Evolutionary conservation across 2,329 filamentous ascomycete genomes (phyloP).

Genomic region (Davidsoniella australis): DNA sequence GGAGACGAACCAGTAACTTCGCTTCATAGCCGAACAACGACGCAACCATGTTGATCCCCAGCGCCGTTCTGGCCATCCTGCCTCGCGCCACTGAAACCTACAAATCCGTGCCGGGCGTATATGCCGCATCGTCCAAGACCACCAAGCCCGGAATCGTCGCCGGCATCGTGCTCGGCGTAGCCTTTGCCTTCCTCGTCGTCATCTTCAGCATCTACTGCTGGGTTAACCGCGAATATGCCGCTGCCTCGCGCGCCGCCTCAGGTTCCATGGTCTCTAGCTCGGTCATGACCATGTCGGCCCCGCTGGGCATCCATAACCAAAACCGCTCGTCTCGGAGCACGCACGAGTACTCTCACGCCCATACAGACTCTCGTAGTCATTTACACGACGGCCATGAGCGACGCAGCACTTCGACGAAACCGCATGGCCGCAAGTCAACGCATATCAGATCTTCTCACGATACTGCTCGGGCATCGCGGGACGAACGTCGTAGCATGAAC

Average conservation of each 20-base stretch:
- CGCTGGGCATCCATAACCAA: not conserved
- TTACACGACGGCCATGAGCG: not conserved
- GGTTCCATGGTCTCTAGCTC: not conserved
- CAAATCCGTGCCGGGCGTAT: slow-evolving; percentile 14
- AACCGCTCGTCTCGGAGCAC: not conserved
- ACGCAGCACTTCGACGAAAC: not conserved
- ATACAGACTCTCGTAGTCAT: slow-evolving; percentile 3
- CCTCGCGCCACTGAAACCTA: slow-evolving; percentile 12
- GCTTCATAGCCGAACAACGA: no score
- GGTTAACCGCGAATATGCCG: slow-evolving; percentile 9
- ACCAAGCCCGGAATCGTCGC: slow-evolving; percentile 9
- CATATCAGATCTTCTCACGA: slow-evolving; percentile 1
- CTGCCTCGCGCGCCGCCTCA: slow-evolving; percentile 1
- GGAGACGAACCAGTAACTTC: no score
- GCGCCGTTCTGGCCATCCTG: no score
- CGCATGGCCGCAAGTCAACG: not conserved
- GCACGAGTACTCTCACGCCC: slow-evolving; percentile 3
- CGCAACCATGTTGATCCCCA: no score
- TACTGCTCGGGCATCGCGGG: not conserved
- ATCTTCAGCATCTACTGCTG: slow-evolving; percentile 12
- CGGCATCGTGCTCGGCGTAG: slow-evolving; percentile 9
- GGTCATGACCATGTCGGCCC: slow-evolving; percentile 10
- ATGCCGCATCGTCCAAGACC: slow-evolving; percentile 7
- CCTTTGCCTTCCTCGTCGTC: slow-evolving; percentile 8
- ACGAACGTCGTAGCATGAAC: not conserved